Evolutionary conservation across 129 eudicot genomes (phyloP).

Genomic region (Arctium minus): DNA sequence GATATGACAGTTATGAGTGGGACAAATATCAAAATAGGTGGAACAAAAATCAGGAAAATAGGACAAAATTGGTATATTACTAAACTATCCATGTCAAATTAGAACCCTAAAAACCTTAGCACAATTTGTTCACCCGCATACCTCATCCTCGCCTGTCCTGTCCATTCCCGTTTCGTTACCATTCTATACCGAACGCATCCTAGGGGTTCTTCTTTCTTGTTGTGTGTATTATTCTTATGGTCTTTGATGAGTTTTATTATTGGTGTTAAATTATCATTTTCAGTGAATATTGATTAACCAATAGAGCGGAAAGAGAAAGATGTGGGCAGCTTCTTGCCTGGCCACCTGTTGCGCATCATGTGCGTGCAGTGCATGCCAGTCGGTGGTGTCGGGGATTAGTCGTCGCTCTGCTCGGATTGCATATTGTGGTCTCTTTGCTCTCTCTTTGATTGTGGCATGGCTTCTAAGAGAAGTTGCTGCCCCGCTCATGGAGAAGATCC

Average conservation of each 20-base stretch:
- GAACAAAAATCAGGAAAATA: neutral
- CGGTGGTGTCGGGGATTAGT: constrained; percentile 84
- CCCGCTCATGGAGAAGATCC: constrained; percentile 94
- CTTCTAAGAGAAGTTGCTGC: constrained; percentile 95
- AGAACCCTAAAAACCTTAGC: neutral
- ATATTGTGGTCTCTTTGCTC: constrained; percentile 89
- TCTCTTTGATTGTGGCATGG: constrained; percentile 91
- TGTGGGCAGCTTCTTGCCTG: constrained; percentile 99
- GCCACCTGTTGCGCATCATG: constrained; percentile 98
- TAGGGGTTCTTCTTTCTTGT: neutral
- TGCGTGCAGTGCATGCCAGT: constrained; percentile 88
- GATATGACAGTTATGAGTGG: neutral
- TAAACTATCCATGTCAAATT: neutral
- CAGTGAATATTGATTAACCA: constrained; percentile 21
- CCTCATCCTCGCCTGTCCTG: neutral
- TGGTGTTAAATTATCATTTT: constrained; percentile 11
- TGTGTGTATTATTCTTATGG: neutral
- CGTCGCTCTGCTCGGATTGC: constrained; percentile 95
- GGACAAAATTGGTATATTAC: neutral
- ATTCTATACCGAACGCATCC: neutral
- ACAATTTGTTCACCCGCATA: neutral
- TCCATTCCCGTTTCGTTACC: neutral
- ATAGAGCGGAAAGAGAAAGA: constrained; percentile 33
- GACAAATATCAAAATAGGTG: neutral
- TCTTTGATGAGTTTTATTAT: neutral